Base-by-base conservation (phyloP, 1,284 basidiomycete species). In the Schizopora paradoxa region DNA sequence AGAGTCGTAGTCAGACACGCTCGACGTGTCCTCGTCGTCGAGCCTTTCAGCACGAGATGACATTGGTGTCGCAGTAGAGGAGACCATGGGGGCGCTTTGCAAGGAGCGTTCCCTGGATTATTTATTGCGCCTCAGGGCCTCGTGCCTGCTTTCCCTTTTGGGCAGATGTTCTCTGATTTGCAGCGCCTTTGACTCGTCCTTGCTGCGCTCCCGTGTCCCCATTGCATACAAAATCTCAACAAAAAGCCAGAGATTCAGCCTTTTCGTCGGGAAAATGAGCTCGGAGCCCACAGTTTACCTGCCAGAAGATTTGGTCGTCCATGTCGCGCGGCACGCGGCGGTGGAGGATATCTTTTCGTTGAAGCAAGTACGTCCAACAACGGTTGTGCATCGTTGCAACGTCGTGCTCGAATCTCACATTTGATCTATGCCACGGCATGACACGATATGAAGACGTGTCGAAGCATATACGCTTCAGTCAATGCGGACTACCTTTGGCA, bases 401-500 rank as follows among this genome's bases (percentile, higher is more conserved):
- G 32, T 10, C n/a, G 13, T 33, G 21, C n/a, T n/a, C 42, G n/a
- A 6, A 16, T 8, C 28, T 33, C 8, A 33, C 26, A 19, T 37
- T 42, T 5, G 8, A 6, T 16, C 26, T 37, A 4, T 23, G 2
- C 10, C 6, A n/a, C n/a, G n/a, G n/a, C n/a, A n/a, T n/a, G n/a
- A n/a, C n/a, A n/a, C n/a, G n/a, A n/a, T n/a, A n/a, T 31, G 8
- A 8, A 51, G 49, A 51, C 49, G 11, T 51, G 49, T 37, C 45
- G 49, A 11, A 43, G 22, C 11, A 26, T 51, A 18, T 37, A 51
- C 36, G 35, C 34, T 22, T 22, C 29, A 14, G 41, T 42, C 18
- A 45, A 51, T 18, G 43, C 45, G 16, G 49, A 51, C 36, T 51
- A 51, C 33, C 41, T 51, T n/a, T 51, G 49, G 49, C 49, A 47